Evolutionary conservation across 768 basidiomycete genomes (phyloP), one percentile per base, ranked within the genome.

Genomic region (Tricholoma flavovirens): DNA sequence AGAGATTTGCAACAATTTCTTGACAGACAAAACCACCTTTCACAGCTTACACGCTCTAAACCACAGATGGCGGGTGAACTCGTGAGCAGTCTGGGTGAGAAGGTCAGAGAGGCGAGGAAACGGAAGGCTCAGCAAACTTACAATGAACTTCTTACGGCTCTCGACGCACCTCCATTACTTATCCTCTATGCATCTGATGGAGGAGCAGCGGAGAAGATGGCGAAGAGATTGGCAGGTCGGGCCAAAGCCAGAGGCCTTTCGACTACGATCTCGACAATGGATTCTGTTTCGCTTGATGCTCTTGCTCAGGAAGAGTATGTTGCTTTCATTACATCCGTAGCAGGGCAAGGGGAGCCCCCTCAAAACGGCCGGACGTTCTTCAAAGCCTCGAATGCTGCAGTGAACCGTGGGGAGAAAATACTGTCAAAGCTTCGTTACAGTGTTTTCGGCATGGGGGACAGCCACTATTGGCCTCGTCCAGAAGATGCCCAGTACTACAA

Each of bases 401-500:
- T 75, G 2, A 72, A 76, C 9, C 75, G 76, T n/a, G 82, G 82
- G 17, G 86, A 87, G 51, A 76, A 73, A 54, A 74, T 79, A 5
- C 75, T 93, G 42, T 59, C 74, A 52, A 86, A 85, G 59, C 75
- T 93, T 57, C 86, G 82, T 66, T 90, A 83, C 70, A 73, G 87
- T 53, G 93, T 98, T 43, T 97, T 98, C 62, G 96, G 78, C 49
- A 88, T 99, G 84, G 97, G 97, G 58, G 97, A 99, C 71, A 95
- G 90, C 69, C 95, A 97, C 73, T 99, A 99, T 75, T 99, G 97
- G 97, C 97, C 97, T 8, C 83, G 97, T 40, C 81, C 90, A 15
- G 94, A 98, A 70, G 97, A 98, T 66, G 87, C 87, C n/a, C 90
- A 93, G 64, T 98, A 96, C 72, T 99, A 98, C 79, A 99, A 98